Evolutionary conservation across 306 rosid species (phyloP), one percentile per base, ranked within the genome.

Genomic region (Carpinus fangiana): DNA sequence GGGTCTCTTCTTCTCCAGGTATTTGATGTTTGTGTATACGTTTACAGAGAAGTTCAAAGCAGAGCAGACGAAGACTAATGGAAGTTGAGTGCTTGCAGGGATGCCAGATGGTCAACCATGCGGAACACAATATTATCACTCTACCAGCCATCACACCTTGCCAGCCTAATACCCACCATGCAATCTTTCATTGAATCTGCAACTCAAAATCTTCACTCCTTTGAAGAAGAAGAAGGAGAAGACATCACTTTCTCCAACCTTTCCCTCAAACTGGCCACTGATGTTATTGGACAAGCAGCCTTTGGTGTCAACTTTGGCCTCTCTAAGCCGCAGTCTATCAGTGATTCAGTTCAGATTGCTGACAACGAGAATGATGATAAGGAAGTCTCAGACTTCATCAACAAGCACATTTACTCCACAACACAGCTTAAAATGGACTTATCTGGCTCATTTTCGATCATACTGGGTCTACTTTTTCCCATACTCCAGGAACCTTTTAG

Each of bases 1-100:
- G 80, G 98, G 99, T 34, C 96, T 95, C 79, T 95, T 95, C 82
- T 95, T 95, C 90, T 81, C 90, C 77, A 88, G 89, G 99, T 92
- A 79, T n/a, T 70, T 26, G 12, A 41, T 41, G 45, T 41, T 41
- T 41, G 1, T 41, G 5, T 1, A 41, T 7, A 41, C 8, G 26
- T 41, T 41, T 41, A 5, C 45, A 41, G 45, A 41, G 45, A 41
- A 41, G 7, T 41, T 41, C 7, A 41, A 41, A 38, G 43, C 43
- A 38, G 43, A 0, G 6, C 5, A 69, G 52, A 69, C 46, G 12
- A 57, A 47, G 13, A 47, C 50, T 74, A 66, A 69, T 51, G 66
- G 59, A 78, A 64, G 61, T 81, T 31, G 34, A 31, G 34, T 31
- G 34, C 34, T 31, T 79, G 81, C 89, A 93, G 99, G 86, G 98